phyloP scores from a whole-genome alignment of 306 rosid species.

The Castanea mollissima region DNA sequence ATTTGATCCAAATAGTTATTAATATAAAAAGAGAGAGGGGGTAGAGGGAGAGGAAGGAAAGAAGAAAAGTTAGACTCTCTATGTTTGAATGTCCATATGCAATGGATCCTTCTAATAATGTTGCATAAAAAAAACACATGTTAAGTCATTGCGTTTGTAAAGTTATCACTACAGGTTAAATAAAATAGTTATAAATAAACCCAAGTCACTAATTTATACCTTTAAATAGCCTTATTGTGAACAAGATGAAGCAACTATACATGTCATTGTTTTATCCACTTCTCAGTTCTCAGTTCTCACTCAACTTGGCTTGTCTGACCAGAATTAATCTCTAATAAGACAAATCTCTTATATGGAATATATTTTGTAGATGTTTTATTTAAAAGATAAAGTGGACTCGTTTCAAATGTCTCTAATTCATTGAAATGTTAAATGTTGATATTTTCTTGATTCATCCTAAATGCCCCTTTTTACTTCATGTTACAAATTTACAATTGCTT shows the following conservation, averaged over 20 bases:
- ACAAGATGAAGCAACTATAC: neutral
- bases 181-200: neutral
- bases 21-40: no score
- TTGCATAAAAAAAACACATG: neutral
- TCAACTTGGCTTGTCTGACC: neutral
- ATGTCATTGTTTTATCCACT: neutral
- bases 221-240: no score
- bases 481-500: neutral
- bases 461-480: no score
- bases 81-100: neutral
- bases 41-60: no score
- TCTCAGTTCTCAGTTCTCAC: neutral
- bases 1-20: neutral
- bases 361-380: neutral
- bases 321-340: neutral
- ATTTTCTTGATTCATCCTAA: neutral
- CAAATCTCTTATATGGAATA: constrained; percentile 14
- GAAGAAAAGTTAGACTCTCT: no score
- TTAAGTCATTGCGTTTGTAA: neutral
- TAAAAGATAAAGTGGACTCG: neutral
- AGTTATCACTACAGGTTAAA: neutral
- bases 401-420: neutral
- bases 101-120: neutral
- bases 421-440: neutral
- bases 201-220: neutral